phyloP scores from a whole-genome alignment of 148 eudicot genomes.

The Rhododendron ovatum region DNA sequence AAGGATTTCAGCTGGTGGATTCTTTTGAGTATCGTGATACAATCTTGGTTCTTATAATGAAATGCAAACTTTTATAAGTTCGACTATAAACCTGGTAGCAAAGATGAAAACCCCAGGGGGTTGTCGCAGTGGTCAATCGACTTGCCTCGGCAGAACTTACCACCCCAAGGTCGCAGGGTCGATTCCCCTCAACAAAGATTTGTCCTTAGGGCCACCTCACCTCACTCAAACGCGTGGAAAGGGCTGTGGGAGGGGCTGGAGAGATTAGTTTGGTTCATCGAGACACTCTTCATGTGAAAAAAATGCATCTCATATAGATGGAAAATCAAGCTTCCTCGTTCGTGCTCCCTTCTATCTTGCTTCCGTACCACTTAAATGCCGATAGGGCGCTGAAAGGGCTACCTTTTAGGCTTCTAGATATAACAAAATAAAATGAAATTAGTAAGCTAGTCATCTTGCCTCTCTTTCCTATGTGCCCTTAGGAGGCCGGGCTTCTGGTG shows the following conservation, averaged over 20 bases:
- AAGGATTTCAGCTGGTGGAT: neutral
- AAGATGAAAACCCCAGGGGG: neutral
- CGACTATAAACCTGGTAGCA: neutral
- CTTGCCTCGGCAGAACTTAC: too few relatives aligned
- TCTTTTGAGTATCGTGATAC: neutral
- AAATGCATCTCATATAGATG: too few relatives aligned
- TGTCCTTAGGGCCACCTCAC: too few relatives aligned
- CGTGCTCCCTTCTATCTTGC: neutral
- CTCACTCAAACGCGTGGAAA: too few relatives aligned
- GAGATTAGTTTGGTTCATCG: too few relatives aligned
- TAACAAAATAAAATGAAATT: neutral
- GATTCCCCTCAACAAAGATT: too few relatives aligned
- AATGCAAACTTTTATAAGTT: neutral
- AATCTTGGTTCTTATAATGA: neutral
- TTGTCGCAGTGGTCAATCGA: too few relatives aligned
- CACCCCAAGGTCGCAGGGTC: too few relatives aligned
- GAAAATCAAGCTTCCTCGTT: neutral
- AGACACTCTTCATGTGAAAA: too few relatives aligned
- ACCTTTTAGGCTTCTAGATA: neutral
- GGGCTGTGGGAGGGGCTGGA: too few relatives aligned
- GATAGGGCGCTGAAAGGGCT: neutral
- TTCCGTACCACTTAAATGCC: neutral
- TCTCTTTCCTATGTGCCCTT: neutral
- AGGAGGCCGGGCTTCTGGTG: neutral
- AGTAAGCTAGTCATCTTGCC: neutral